Percentiles rank a stretch among this genome's conserved stretches.
Evolutionary conservation across 2,329 filamentous ascomycete species (phyloP).

Genomic region (Cladosporium colombiae): DNA sequence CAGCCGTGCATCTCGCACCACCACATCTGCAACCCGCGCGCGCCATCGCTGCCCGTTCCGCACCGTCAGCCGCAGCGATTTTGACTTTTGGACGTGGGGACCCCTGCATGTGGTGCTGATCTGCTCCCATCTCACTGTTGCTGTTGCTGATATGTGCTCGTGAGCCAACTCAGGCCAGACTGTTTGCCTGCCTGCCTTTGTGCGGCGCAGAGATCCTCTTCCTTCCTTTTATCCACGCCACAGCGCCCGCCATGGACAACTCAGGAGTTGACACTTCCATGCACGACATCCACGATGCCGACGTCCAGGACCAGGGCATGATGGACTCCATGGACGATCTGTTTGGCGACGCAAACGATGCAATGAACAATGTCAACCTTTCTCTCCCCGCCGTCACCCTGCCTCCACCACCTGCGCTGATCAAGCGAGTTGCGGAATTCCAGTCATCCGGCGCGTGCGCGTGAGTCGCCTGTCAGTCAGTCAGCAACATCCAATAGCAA

Average conservation of each 20-base stretch:
- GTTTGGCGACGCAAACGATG: slow-evolving; percentile 65
- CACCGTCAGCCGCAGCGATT: slow-evolving; percentile 15
- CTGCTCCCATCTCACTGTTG: not conserved
- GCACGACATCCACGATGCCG: slow-evolving; percentile 26
- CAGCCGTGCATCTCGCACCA: not conserved
- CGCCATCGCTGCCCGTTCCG: not conserved
- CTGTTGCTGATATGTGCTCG: slow-evolving; percentile 1
- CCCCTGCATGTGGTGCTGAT: slow-evolving; percentile 13
- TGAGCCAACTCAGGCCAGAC: not conserved
- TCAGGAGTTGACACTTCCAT: slow-evolving; percentile 20
- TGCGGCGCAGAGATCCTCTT: not conserved
- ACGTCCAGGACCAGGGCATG: slow-evolving; percentile 43
- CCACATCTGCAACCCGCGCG: not conserved
- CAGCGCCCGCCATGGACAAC: slow-evolving; percentile 14
- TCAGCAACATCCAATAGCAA: slow-evolving; percentile 9
- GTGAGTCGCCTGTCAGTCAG: slow-evolving; percentile 54
- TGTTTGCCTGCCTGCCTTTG: slow-evolving; percentile 8
- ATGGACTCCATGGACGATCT: slow-evolving; percentile 69
- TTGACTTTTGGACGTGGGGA: slow-evolving; percentile 10
- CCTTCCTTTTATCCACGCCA: not conserved
- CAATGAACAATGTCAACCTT: slow-evolving; percentile 58
- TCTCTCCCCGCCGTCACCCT: slow-evolving; percentile 46
- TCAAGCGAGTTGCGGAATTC: slow-evolving; percentile 74
- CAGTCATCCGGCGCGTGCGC: slow-evolving; percentile 76
- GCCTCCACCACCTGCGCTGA: slow-evolving; percentile 60